A percentile compares a stretch with the other conserved stretches of the same genome.
Conservation (phyloP, 495 filamentous ascomycete genomes). For the Daldinia bambusicola region DNA sequence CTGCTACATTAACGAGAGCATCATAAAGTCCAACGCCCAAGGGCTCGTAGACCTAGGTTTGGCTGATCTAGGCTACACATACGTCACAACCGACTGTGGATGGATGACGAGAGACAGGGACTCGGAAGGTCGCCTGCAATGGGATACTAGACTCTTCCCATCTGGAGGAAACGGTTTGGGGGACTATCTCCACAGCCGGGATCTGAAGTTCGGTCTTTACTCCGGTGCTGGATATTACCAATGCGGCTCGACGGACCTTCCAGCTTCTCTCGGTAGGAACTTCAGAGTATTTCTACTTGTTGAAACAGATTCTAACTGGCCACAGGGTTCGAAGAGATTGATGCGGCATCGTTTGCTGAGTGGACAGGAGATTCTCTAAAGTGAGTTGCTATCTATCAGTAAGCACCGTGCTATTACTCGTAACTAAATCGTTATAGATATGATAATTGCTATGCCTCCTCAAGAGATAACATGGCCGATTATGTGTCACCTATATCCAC, state of each 20-base stretch:
- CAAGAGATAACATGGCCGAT: conserved; percentile 52
- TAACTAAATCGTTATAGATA: conserved; percentile 57
- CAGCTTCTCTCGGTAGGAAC: conserved; percentile 42
- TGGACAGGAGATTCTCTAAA: conserved; percentile 64
- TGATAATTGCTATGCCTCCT: conserved; percentile 65
- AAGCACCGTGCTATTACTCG: conserved; percentile 16
- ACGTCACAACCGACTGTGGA: conserved; percentile 68
- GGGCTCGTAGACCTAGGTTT: conserved; percentile 66
- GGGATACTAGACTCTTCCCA: conserved; percentile 65
- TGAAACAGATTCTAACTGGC: conserved; percentile 11
- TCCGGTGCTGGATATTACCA: conserved; percentile 60
- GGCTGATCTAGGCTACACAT: conserved; percentile 60
- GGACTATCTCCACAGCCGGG: conserved; percentile 59
- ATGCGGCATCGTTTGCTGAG: conserved; percentile 58
- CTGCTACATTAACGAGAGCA: conserved; percentile 59
- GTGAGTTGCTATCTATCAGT: conserved; percentile 55
- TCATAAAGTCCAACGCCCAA: conserved; percentile 63
- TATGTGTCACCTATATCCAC: conserved; percentile 53
- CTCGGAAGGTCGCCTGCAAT: conserved; percentile 60
- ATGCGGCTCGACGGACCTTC: conserved; percentile 46
- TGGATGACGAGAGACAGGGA: conserved; percentile 60
- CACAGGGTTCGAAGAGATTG: conserved; percentile 59
- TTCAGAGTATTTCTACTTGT: background rate
- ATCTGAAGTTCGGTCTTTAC: conserved; percentile 66
- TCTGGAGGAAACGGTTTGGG: conserved; percentile 61